Percentiles rank a stretch among this genome's conserved stretches.
These are phyloP conservation scores for Aquilaria sinensis DNA, from an alignment of 345 rosid genomes.

Conservation along the genomic window DNA sequence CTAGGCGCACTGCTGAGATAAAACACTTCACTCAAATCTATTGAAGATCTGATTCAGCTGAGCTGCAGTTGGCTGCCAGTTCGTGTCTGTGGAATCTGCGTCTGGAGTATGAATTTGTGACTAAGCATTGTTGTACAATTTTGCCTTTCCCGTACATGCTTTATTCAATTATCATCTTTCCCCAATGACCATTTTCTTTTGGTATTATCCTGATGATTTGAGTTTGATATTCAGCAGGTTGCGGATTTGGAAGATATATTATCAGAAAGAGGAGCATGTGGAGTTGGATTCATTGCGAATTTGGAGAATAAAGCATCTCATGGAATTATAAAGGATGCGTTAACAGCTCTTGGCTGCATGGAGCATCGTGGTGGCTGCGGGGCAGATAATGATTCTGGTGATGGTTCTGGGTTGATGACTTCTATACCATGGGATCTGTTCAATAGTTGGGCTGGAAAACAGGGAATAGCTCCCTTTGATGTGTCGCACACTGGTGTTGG, in stretches of 20 bases:
- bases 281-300: constrained; percentile 99
- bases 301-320: constrained; percentile 83
- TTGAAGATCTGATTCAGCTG: no score
- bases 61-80: no score
- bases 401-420: constrained; percentile 96
- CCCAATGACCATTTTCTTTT: background rate
- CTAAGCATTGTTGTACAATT: no score
- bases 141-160: no score
- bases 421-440: constrained; percentile 94
- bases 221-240: constrained; percentile 34
- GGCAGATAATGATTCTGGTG: constrained; percentile 97
- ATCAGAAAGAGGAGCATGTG: constrained; percentile 97
- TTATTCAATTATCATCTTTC: constrained; percentile 1
- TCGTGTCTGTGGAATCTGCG: no score
- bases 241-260: constrained; percentile 83
- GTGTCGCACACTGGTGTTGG: constrained; percentile 92
- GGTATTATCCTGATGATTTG: constrained; percentile 1
- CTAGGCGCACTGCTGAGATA: no score
- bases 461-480: constrained; percentile 72
- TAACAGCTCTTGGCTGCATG: constrained; percentile 94
- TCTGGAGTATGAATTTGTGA: no score
- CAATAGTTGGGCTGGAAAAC: constrained; percentile 67
- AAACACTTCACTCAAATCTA: no score
- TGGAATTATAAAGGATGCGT: constrained; percentile 75
- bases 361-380: constrained; percentile 99